Evolutionary conservation across 2,329 filamentous ascomycete genomes (phyloP).

Genomic region (Boeremia lycopersici): DNA sequence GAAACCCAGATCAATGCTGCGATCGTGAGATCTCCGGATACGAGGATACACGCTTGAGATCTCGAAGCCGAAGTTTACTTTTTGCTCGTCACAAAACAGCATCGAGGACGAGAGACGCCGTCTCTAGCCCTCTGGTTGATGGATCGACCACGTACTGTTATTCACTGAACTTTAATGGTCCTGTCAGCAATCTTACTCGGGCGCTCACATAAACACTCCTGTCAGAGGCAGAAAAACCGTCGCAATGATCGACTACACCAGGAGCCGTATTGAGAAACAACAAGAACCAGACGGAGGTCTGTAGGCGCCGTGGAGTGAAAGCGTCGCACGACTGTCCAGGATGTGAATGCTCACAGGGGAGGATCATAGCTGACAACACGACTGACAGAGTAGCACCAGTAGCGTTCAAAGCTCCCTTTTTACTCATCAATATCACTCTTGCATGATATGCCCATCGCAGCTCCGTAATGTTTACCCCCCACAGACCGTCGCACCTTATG

Average conservation of each 20-base stretch:
- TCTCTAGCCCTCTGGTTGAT: no score
- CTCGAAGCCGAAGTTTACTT: neutral
- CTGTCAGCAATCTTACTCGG: no score
- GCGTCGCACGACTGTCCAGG: constrained; percentile 1
- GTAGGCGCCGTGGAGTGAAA: neutral
- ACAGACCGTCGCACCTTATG: constrained; percentile 4
- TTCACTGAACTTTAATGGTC: no score
- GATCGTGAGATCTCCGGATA: constrained; percentile 9
- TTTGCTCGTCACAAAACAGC: neutral
- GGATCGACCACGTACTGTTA: no score
- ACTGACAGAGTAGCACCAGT: constrained; percentile 3
- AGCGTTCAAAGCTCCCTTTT: constrained; percentile 1
- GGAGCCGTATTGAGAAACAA: neutral
- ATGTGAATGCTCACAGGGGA: neutral
- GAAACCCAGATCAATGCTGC: neutral
- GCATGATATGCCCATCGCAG: neutral
- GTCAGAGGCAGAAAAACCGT: neutral
- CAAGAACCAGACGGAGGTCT: neutral
- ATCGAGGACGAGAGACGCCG: neutral
- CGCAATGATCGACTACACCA: neutral
- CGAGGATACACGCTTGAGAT: neutral
- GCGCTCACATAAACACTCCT: no score
- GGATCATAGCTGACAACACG: constrained; percentile 8
- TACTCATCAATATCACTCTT: constrained; percentile 7
- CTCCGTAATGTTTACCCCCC: constrained; percentile 1